Base-by-base conservation (phyloP, 352 stramenopile genomes). In the Phytophthora niederhauseri region DNA sequence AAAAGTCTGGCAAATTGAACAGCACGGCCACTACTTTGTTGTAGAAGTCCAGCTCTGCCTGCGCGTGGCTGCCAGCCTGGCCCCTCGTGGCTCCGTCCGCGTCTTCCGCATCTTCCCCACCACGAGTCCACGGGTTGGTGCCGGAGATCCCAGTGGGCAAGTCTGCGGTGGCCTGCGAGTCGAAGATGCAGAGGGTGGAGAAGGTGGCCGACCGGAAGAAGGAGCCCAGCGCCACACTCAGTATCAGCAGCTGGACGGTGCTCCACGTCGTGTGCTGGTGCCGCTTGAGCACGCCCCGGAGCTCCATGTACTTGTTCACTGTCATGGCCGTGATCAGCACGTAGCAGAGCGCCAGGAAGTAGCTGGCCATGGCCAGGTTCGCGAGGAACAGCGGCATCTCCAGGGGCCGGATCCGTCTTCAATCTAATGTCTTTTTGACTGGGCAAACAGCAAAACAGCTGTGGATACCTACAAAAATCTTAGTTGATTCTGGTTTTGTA, bases 1-100 rank as follows among this genome's bases (percentile, higher is more conserved):
- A 76, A 63, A 97, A 98, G 65, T 98, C 92, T n/a, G 92, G 92
- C 52, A 98, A 64, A 61, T 98, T 96, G 76, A 98, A 98, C 6
- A 98, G 81, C 70, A 97, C 88, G 5, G 88, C 88, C 51, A 96
- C 88, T 22, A 96, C 88, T 69, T 96, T 94, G 82, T 96, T 96
- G 85, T 96, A 96, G 43, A 96, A 96, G 52, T 94, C 84, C 6
- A 96, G 78, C 65, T 96, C 88, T 8, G 76, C 73, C 61, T 90
- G 73, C n/a, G 74, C 63, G 8, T 73, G 66, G 51, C 70, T 70
- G 17, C 70, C 63, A 51, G 19, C 53, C 28, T 50, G 58, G 50
- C 12, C 67, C 24, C 61, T 53, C 30, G 49, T 61, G 14, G 64
- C 59, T 61, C 61, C 55, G 57, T 68, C 63, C 24, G 52, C 54